phyloP scores from a whole-genome alignment of 2,329 filamentous ascomycete genomes.

The Tolypocladium cylindrosporum region DNA sequence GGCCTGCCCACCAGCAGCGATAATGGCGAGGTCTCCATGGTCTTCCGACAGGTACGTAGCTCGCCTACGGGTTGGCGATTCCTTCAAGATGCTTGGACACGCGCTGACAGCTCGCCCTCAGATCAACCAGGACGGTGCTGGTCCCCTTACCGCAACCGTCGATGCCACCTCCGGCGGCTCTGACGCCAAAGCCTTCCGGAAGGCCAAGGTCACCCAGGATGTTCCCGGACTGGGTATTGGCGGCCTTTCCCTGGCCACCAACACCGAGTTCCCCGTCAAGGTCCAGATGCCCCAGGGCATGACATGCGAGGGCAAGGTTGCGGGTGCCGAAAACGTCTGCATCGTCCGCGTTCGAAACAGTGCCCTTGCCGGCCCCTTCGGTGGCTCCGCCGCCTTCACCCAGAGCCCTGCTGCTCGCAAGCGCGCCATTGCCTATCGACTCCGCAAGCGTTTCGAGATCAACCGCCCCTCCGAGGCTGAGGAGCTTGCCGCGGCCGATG shows the following conservation, averaged over 20 bases:
- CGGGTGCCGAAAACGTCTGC: slow-evolving; percentile 52
- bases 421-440: slow-evolving; percentile 47
- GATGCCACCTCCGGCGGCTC: slow-evolving; percentile 55
- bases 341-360: slow-evolving; percentile 54
- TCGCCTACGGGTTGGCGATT: slow-evolving; percentile 2
- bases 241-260: slow-evolving; percentile 48
- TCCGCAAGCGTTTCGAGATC: slow-evolving; percentile 27
- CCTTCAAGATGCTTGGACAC: background rate
- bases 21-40: slow-evolving; percentile 51
- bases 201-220: slow-evolving; percentile 47
- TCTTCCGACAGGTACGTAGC: slow-evolving; percentile 38
- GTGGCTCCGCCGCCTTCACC: slow-evolving; percentile 56
- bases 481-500: background rate
- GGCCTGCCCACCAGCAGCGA: slow-evolving; percentile 53
- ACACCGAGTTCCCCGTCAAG: slow-evolving; percentile 54
- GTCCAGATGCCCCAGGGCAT: slow-evolving; percentile 59
- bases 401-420: slow-evolving; percentile 48
- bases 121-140: slow-evolving; percentile 63
- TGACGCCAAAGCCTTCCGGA: slow-evolving; percentile 49
- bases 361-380: slow-evolving; percentile 54
- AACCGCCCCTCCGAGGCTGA: slow-evolving; percentile 5
- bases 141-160: slow-evolving; percentile 49
- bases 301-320: slow-evolving; percentile 52
- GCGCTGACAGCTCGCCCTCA: slow-evolving; percentile 22
- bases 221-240: slow-evolving; percentile 47